Evolutionary conservation across 805 yeast genomes (phyloP), one percentile per base, ranked within the genome.

Genomic region (Sungouiella blattae): DNA sequence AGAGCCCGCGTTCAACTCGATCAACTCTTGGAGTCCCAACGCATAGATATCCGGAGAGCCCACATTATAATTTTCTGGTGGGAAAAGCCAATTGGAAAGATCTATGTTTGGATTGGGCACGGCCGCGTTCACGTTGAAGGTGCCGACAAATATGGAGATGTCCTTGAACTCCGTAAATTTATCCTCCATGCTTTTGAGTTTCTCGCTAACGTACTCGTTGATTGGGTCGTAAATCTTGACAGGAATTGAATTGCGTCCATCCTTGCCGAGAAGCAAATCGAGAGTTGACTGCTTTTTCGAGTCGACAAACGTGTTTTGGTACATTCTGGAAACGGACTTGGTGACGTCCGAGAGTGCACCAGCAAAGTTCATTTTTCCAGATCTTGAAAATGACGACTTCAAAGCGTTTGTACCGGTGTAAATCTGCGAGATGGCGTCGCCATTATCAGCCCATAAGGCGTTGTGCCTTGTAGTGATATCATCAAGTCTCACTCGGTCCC

Each of bases 341-440:
- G 98, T 88, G 4, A 94, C 96, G 62, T 93, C 99, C 0, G 96
- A 84, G n/a, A 93, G 62, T 0, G 97, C 96, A 23, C 98, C 97
- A 0, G 98, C 98, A 36, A 93, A 64, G 28, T 91, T 87, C 97
- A 89, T 88, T 52, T 89, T 91, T 16, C 98, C 98, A 18, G 86
- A 81, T 55, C 99, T 75, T 1, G 98, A 86, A 53, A 84, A 93
- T 4, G 96, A 87, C 0, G 96, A 86, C 59, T 93, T 93, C 13
- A 93, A 64, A 5, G 85, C 75, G 47, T 89, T 86, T 46, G 89
- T 96, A 36, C 80, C 81, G n/a, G 69, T 61, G 55, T 80, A 72
- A 17, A 86, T 63, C 13, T 80, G 91, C 16, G 74, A 77, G 17
- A 80, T 74, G 14, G 73, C 77, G 48, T 80, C 85, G 1, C 85